Base-by-base conservation (phyloP, 1,139 yeast species). In the Pneumocystis jirovecii region DNA sequence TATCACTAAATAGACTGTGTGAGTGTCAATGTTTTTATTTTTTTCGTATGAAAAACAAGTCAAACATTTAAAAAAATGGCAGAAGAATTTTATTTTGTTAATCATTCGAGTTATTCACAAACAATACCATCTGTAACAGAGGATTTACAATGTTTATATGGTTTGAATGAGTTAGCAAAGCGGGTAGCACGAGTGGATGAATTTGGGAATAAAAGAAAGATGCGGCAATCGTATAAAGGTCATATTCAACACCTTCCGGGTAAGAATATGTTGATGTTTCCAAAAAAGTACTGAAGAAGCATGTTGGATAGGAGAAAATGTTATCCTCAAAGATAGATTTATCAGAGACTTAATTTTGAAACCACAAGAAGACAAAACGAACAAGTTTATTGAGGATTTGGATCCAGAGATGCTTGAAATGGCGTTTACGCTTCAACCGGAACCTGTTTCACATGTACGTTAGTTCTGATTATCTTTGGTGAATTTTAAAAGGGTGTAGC, bases 101-200 rank as follows among this genome's bases (percentile, higher is more conserved):
- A 45, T 44, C 10, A 31, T 19, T 61, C 60, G 19, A 39, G 56
- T 5, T 61, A 44, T 21, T 29, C 21, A 19, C 61, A 59, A 15
- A 63, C 65, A 10, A 39, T n/a, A 3, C 65, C 65, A 4, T 63
- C 63, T 12, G 66, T 63, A 37, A 63, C 61, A 42, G 57, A 59
- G 29, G 64, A 65, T 44, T 60, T 65, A 37, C 64, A 63, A 25
- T 34, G 29, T 3, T 39, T 65, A 3, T 65, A 59, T 29, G 63
- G 63, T 3, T 65, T 65, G 45, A 62, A 60, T 40, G 56, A 60
- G 15, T 56, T 65, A 21, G 66, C 66, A 31, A 61, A 57, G 17
- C 64, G 66, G 12, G 66, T 65, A 31, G 64, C 64, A 39, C 65
- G 66, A n/a, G 57, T 59, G n/a, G 66, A 65, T 25, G 63, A 61